Percentiles rank a stretch among this genome's conserved stretches.
Conservation (phyloP, 805 yeast species). For the Saccharomyces eubayanus region DNA sequence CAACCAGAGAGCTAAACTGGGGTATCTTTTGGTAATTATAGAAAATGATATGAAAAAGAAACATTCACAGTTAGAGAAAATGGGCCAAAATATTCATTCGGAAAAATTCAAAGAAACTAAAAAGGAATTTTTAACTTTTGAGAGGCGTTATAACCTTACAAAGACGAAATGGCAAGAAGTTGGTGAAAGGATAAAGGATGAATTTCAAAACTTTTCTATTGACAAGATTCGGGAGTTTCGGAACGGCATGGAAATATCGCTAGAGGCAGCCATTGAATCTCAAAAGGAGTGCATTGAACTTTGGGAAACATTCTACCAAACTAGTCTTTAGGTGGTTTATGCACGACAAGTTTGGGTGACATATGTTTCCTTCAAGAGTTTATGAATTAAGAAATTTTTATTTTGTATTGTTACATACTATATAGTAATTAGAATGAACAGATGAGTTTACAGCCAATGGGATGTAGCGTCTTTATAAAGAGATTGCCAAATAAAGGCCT, state of each 20-base stretch:
- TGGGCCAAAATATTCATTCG: constrained; percentile 41
- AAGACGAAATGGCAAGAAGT: constrained; percentile 56
- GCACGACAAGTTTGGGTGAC: background rate
- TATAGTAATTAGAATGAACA: background rate
- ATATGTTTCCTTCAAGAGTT: background rate
- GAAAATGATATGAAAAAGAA: constrained; percentile 43
- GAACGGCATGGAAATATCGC: constrained; percentile 78
- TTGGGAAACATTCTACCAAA: constrained; percentile 83
- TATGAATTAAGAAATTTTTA: constrained; percentile 1
- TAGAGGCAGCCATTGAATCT: constrained; percentile 84
- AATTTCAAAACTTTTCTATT: constrained; percentile 57
- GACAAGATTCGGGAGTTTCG: constrained; percentile 79
- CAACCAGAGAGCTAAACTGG: constrained; percentile 58
- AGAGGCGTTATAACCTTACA: constrained; percentile 44
- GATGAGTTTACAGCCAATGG: constrained; percentile 45
- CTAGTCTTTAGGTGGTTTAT: constrained; percentile 20
- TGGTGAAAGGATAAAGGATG: constrained; percentile 57
- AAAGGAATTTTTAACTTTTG: constrained; percentile 50
- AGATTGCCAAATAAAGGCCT: constrained; percentile 95
- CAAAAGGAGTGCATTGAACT: constrained; percentile 85
- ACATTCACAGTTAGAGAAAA: constrained; percentile 39
- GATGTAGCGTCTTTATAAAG: constrained; percentile 85
- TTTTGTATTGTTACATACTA: background rate
- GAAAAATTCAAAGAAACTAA: constrained; percentile 55
- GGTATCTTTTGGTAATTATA: constrained; percentile 39